These are phyloP conservation scores for Cornus suecica DNA, from an alignment of 148 eudicot genomes.

Conservation along the genomic window DNA sequence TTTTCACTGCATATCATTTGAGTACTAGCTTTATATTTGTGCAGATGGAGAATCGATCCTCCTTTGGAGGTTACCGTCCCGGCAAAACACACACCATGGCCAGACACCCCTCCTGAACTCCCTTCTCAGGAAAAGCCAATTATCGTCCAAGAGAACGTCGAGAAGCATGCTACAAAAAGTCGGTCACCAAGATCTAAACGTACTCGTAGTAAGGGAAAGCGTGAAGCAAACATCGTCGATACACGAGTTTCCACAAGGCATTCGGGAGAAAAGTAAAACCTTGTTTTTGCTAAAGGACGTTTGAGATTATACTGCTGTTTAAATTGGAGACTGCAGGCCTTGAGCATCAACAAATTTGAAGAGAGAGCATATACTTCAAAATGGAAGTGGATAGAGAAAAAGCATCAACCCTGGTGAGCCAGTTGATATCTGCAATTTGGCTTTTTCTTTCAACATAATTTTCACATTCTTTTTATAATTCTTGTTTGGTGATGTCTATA, in stretches of 20 bases:
- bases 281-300: conserved; percentile 12
- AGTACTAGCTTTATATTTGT: conserved; percentile 12
- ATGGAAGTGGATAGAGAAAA: conserved; percentile 9
- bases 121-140: conserved; percentile 42
- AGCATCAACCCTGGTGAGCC: conserved; percentile 8
- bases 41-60: conserved; percentile 91
- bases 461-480: conserved; percentile 10
- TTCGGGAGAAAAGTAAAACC: conserved; percentile 31
- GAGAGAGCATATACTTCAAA: background rate
- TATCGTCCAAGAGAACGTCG: conserved; percentile 38
- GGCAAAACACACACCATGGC: conserved; percentile 98
- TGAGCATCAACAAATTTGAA: background rate
- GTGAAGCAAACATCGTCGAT: conserved; percentile 47
- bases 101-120: conserved; percentile 77
- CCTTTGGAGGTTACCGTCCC: conserved; percentile 87
- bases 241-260: conserved; percentile 37
- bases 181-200: conserved; percentile 54
- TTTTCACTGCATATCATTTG: background rate
- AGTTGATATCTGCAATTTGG: conserved; percentile 18
- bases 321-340: conserved; percentile 5
- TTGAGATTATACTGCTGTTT: conserved; percentile 4
- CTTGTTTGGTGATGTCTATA: conserved; percentile 10
- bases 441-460: conserved; percentile 7
- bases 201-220: conserved; percentile 70
- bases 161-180: conserved; percentile 56